A percentile compares a stretch with the other conserved stretches of the same genome.
Conservation (phyloP, 352 stramenopile genomes). For the Globisporangium ultimum region DNA sequence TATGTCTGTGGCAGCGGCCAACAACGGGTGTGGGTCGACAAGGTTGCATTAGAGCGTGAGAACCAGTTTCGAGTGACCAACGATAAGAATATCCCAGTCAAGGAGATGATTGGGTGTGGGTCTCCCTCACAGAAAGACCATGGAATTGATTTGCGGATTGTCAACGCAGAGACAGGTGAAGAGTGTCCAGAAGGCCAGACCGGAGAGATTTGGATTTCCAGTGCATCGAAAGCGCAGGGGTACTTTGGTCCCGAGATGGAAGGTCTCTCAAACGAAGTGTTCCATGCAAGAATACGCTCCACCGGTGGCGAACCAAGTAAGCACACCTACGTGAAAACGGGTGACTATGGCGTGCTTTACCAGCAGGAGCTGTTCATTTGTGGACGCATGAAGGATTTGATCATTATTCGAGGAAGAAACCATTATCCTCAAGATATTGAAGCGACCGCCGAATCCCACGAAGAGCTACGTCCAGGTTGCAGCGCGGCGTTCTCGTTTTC, state of each 20-base stretch:
- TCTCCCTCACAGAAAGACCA: slow-evolving; percentile 78
- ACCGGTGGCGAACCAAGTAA: slow-evolving; percentile 21
- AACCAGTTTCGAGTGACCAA: slow-evolving; percentile 37
- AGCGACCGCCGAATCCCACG: slow-evolving; percentile 81
- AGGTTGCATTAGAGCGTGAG: slow-evolving; percentile 86
- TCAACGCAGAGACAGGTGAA: slow-evolving; percentile 72
- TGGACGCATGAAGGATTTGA: slow-evolving; percentile 98
- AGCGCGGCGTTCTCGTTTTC: slow-evolving; percentile 91
- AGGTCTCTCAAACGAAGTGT: slow-evolving; percentile 82
- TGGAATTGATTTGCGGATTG: slow-evolving; percentile 93
- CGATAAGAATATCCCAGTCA: slow-evolving; percentile 24
- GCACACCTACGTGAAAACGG: slow-evolving; percentile 89
- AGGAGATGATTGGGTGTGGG: slow-evolving; percentile 94
- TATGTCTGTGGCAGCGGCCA: slow-evolving; percentile 95
- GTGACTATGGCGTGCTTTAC: slow-evolving; percentile 97
- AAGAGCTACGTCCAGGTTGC: slow-evolving; percentile 91
- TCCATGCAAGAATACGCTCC: slow-evolving; percentile 78
- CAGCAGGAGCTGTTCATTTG: slow-evolving; percentile 96
- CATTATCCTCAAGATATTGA: slow-evolving; percentile 99
- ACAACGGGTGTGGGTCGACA: slow-evolving; percentile 88
- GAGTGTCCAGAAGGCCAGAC: slow-evolving; percentile 58
- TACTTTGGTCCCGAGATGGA: slow-evolving; percentile 89
- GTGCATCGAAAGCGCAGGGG: slow-evolving; percentile 89
- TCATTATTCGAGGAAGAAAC: slow-evolving; percentile 99
- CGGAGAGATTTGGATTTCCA: slow-evolving; percentile 88